Base-by-base conservation (phyloP, 352 stramenopile species). In the Peronospora farinosa region DNA sequence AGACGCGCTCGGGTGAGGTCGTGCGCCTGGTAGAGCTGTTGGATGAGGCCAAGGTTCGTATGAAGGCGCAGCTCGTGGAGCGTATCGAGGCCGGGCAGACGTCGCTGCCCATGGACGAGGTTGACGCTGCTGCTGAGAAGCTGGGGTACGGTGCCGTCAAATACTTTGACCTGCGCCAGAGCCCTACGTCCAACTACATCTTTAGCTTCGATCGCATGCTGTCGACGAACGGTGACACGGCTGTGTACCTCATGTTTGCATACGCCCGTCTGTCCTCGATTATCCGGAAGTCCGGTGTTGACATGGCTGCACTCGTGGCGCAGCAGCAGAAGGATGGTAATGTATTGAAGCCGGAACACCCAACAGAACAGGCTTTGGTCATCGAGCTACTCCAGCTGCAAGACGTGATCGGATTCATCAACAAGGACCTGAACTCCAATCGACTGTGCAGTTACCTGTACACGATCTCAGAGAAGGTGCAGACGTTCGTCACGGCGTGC, bases 201-300 rank as follows among this genome's bases (percentile, higher is more conserved):
- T 99, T 99, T 69, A 97, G 86, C 55, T 99, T 99, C 64, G 97
- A 99, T 80, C 83, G 90, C 55, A 99, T 99, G 97, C 85, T 99
- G 31, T 96, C 97, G 65, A 98, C 94, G 4, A 98, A 97, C 59
- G 97, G 97, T 21, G 97, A 99, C 76, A 99, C 97, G 40, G 97
- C 96, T 47, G 95, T 99, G 51, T 99, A 99, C 72, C 76, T 99
- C 37, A 84, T 99, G 68, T 99, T 99, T 74, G 93, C 95, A 23
- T 96, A 98, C 71, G 97, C 96, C n/a, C 90, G 97, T 44, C 78
- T 98, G 44, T 93, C 88, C 53, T 98, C 88, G 41, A 99, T 99
- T 67, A 82, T 98, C 37, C 78, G 87, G 51, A 98, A 98, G 75
- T 84, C 84, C 33, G 81, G 79, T n/a, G 76, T 96, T 25, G 79